Conservation (phyloP, 1,284 basidiomycete genomes). For the Calocybe gambosa region DNA sequence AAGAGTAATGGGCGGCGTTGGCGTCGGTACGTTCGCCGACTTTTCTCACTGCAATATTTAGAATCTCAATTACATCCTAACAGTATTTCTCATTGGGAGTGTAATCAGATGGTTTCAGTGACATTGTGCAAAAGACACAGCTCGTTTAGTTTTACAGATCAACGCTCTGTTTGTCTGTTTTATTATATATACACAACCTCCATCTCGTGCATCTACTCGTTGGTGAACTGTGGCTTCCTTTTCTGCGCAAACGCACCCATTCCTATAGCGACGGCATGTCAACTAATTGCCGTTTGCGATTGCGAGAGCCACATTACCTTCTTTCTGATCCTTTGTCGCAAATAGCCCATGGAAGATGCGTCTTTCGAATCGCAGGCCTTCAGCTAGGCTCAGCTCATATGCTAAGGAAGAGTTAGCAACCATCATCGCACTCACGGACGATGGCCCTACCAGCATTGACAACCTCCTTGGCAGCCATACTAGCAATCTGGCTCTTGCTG, state of each 20-base stretch:
- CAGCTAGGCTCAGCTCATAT: constrained; percentile 75
- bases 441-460: constrained; percentile 76
- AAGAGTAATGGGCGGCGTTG: constrained; percentile 39
- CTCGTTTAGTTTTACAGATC: constrained; percentile 1
- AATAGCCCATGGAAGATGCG: constrained; percentile 91
- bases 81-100: constrained; percentile 32
- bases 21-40: constrained; percentile 39
- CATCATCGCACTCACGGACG: neutral
- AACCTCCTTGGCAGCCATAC: constrained; percentile 92
- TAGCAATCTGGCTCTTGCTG: constrained; percentile 79
- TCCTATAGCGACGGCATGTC: constrained; percentile 39
- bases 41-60: neutral
- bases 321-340: constrained; percentile 96
- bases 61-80: neutral
- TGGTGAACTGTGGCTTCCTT: constrained; percentile 80
- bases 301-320: constrained; percentile 52
- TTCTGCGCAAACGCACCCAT: constrained; percentile 99
- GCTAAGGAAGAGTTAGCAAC: constrained; percentile 37
- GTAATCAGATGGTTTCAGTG: constrained; percentile 34
- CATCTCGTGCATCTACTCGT: constrained; percentile 32
- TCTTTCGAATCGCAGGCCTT: constrained; percentile 87
- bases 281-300: neutral
- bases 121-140: neutral
- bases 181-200: neutral
- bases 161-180: neutral